Evolutionary conservation across 2,329 filamentous ascomycete species (phyloP).

Genomic region (Talaromyces amestolkiae): DNA sequence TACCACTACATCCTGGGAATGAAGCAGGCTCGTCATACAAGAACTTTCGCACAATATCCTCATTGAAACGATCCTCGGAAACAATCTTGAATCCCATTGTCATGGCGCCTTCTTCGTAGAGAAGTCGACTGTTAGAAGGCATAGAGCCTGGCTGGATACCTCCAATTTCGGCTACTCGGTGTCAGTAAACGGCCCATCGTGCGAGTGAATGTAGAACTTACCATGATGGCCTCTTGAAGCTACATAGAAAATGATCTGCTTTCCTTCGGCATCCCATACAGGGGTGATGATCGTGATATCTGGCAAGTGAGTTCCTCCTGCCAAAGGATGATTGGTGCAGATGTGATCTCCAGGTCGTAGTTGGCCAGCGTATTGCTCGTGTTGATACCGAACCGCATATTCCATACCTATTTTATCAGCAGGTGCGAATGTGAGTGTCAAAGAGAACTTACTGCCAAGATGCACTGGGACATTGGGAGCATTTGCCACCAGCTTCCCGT

Average conservation of each 20-base stretch:
- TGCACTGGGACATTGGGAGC: slow-evolving; percentile 79
- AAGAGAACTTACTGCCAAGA: slow-evolving; percentile 69
- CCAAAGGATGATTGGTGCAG: slow-evolving; percentile 80
- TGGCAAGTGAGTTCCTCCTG: slow-evolving; percentile 77
- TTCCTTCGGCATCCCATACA: slow-evolving; percentile 61
- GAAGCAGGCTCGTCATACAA: slow-evolving; percentile 71
- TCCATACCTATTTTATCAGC: slow-evolving; percentile 9
- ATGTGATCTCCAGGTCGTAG: slow-evolving; percentile 77
- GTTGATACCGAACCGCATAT: slow-evolving; percentile 74
- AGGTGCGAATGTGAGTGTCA: not conserved
- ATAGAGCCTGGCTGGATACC: slow-evolving; percentile 79
- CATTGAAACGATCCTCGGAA: slow-evolving; percentile 73
- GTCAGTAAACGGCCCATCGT: not conserved
- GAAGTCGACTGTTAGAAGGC: slow-evolving; percentile 58
- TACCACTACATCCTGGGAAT: slow-evolving; percentile 73
- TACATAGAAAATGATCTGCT: slow-evolving; percentile 77
- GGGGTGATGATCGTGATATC: slow-evolving; percentile 81
- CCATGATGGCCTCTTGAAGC: slow-evolving; percentile 75
- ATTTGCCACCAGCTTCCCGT: slow-evolving; percentile 66
- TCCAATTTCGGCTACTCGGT: slow-evolving; percentile 63
- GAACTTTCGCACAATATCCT: slow-evolving; percentile 69
- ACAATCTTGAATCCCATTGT: slow-evolving; percentile 61
- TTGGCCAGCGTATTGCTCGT: slow-evolving; percentile 69
- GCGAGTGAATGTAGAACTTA: not conserved
- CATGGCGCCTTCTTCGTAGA: slow-evolving; percentile 49